Evolutionary conservation across 352 stramenopile species (phyloP).

Genomic region (Pythium myriotylum): DNA sequence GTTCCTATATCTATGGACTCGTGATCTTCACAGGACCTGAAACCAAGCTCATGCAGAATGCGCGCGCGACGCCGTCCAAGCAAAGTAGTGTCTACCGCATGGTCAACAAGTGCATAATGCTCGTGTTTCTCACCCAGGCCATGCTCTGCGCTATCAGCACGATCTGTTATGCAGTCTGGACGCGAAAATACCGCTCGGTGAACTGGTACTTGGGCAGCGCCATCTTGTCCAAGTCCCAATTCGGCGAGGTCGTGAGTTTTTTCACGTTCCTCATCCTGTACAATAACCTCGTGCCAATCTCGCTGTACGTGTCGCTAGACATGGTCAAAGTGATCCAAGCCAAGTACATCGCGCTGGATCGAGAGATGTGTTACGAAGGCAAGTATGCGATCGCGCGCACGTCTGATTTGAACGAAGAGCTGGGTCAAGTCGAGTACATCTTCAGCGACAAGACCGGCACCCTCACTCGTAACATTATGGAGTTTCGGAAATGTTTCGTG

Average conservation of each 20-base stretch:
- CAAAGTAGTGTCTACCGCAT: slow-evolving; percentile 74
- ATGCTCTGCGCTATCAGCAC: slow-evolving; percentile 70
- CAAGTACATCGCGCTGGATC: slow-evolving; percentile 66
- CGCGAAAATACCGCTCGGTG: slow-evolving; percentile 34
- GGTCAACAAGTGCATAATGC: slow-evolving; percentile 69
- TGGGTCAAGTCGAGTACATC: slow-evolving; percentile 97
- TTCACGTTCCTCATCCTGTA: slow-evolving; percentile 96
- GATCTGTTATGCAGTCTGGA: slow-evolving; percentile 57
- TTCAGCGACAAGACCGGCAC: slow-evolving; percentile 99
- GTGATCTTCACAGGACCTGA: slow-evolving; percentile 91
- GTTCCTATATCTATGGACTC: slow-evolving; percentile 64
- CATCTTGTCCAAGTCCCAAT: slow-evolving; percentile 15
- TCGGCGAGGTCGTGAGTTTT: slow-evolving; percentile 73
- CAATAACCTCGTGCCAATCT: slow-evolving; percentile 97
- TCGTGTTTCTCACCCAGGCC: slow-evolving; percentile 66
- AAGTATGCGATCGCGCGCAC: slow-evolving; percentile 84
- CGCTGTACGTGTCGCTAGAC: slow-evolving; percentile 96
- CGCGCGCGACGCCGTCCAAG: slow-evolving; percentile 64
- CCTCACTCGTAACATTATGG: slow-evolving; percentile 99
- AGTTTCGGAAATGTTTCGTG: slow-evolving; percentile 93
- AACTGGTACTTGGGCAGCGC: slow-evolving; percentile 55
- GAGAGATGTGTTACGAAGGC: slow-evolving; percentile 85
- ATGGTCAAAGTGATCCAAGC: slow-evolving; percentile 90
- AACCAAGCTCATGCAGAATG: slow-evolving; percentile 88
- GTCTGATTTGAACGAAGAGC: slow-evolving; percentile 91